phyloP scores from a whole-genome alignment of 2,329 filamentous ascomycete genomes.

The Simplicillium sp. region DNA sequence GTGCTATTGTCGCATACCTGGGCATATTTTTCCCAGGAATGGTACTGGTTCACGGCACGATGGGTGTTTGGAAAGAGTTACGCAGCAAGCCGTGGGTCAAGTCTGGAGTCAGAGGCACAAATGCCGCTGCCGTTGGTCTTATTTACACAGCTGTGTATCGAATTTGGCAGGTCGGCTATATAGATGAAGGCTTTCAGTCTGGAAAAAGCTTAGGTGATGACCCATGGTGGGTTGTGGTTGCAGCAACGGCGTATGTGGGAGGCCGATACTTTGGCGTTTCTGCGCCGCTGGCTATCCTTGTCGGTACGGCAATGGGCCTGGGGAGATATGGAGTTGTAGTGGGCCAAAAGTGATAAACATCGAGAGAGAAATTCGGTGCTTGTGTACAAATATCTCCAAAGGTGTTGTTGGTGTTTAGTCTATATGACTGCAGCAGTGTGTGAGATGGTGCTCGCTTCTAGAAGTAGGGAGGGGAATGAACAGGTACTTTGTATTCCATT shows the following conservation, averaged over 20 bases:
- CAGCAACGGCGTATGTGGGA: constrained; percentile 29
- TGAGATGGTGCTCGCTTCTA: too few relatives aligned
- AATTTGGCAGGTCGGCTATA: constrained; percentile 51
- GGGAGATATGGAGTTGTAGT: constrained; percentile 20
- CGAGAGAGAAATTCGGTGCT: too few relatives aligned
- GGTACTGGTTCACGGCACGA: constrained; percentile 36
- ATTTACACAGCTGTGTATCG: constrained; percentile 57
- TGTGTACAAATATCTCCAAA: too few relatives aligned
- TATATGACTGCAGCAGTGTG: too few relatives aligned
- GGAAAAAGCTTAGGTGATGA: constrained; percentile 47
- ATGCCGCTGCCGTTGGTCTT: constrained; percentile 50
- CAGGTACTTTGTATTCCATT: too few relatives aligned
- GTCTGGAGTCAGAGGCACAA: constrained; percentile 43
- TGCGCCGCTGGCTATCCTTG: constrained; percentile 20
- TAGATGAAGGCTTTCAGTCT: constrained; percentile 35
- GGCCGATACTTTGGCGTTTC: constrained; percentile 20
- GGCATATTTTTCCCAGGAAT: constrained; percentile 45
- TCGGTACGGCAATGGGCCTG: constrained; percentile 23
- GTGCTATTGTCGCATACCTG: constrained; percentile 40
- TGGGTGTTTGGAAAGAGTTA: constrained; percentile 46
- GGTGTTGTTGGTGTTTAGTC: too few relatives aligned
- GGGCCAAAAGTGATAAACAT: too few relatives aligned
- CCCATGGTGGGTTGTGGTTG: constrained; percentile 55
- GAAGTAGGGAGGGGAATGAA: too few relatives aligned
- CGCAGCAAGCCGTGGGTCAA: constrained; percentile 35